These are phyloP conservation scores for Paecilomyces fulvus DNA, from an alignment of 2,329 filamentous ascomycete genomes.

Conservation along the genomic window DNA sequence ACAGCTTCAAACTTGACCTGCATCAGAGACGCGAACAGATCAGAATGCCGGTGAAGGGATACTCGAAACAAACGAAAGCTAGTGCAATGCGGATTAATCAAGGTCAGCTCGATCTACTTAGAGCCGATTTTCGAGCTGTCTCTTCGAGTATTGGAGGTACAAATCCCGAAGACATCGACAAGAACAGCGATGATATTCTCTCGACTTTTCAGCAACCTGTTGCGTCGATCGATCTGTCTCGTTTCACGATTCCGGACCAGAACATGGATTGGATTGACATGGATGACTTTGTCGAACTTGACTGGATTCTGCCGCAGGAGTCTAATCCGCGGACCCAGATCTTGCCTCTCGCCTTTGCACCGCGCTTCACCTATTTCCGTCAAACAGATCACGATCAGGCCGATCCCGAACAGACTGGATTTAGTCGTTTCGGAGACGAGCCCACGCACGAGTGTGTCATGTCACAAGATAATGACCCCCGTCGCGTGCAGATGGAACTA, in stretches of 20 bases:
- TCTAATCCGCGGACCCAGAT: conserved; percentile 91
- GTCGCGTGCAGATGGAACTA: conserved; percentile 76
- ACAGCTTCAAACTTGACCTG: conserved; percentile 94
- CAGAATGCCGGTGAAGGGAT: conserved; percentile 67
- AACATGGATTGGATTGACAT: conserved; percentile 98
- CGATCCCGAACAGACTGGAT: conserved; percentile 65
- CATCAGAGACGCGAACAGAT: conserved; percentile 93
- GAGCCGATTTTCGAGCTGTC: conserved; percentile 84
- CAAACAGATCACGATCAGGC: conserved; percentile 85
- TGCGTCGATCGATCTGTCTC: conserved; percentile 58
- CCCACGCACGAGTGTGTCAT: conserved; percentile 93
- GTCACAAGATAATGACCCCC: conserved; percentile 81
- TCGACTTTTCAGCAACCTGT: conserved; percentile 47
- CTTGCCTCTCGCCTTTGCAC: conserved; percentile 80
- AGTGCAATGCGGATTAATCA: conserved; percentile 94
- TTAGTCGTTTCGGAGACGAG: conserved; percentile 86
- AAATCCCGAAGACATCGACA: conserved; percentile 64
- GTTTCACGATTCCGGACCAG: conserved; percentile 90
- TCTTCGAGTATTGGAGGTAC: conserved; percentile 83
- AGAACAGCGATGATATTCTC: conserved; percentile 48
- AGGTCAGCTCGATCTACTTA: conserved; percentile 83
- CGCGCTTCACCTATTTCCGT: conserved; percentile 93
- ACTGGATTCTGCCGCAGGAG: conserved; percentile 88
- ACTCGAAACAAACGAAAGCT: conserved; percentile 68
- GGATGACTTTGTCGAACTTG: conserved; percentile 97